These are phyloP conservation scores for Leptographium flavum DNA, from an alignment of 2,329 filamentous ascomycete species.

Conservation along the genomic window DNA sequence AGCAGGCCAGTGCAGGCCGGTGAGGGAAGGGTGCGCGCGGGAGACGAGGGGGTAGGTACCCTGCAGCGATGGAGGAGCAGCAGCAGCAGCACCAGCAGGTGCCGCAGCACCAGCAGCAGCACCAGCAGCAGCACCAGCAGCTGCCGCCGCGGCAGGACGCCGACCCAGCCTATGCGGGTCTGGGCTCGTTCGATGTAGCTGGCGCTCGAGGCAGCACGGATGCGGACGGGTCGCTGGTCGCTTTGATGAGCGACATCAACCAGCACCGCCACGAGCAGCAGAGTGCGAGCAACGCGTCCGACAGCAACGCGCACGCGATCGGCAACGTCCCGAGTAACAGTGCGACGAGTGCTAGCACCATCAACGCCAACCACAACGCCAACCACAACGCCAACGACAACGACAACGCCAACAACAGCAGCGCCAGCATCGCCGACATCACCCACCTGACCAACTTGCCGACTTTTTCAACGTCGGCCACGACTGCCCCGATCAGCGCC, in stretches of 20 bases:
- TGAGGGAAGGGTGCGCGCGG: background rate
- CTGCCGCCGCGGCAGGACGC: too few species aligned
- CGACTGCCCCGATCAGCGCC: too few species aligned
- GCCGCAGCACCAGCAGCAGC: too few species aligned
- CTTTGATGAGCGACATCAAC: constrained; percentile 6
- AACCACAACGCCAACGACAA: background rate
- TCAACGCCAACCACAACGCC: constrained; percentile 1
- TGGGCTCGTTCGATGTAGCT: constrained; percentile 9
- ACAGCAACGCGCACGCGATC: background rate
- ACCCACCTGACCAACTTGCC: background rate
- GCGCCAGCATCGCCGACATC: background rate
- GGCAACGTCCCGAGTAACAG: too few species aligned
- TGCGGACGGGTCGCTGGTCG: constrained; percentile 4
- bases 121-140: too few species aligned
- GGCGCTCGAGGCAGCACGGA: background rate
- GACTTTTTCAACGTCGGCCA: too few species aligned
- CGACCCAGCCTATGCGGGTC: constrained; percentile 10
- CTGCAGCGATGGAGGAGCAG: constrained; percentile 9
- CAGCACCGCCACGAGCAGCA: background rate
- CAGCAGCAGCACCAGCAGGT: too few species aligned
- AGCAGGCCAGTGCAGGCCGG: background rate
- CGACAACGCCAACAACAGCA: constrained; percentile 1
- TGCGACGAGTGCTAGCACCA: background rate
- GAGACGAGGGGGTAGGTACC: background rate
- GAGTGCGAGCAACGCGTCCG: too few species aligned